Conservation (phyloP, 2,329 filamentous ascomycete species). For the Tricladium varicosporioides region DNA sequence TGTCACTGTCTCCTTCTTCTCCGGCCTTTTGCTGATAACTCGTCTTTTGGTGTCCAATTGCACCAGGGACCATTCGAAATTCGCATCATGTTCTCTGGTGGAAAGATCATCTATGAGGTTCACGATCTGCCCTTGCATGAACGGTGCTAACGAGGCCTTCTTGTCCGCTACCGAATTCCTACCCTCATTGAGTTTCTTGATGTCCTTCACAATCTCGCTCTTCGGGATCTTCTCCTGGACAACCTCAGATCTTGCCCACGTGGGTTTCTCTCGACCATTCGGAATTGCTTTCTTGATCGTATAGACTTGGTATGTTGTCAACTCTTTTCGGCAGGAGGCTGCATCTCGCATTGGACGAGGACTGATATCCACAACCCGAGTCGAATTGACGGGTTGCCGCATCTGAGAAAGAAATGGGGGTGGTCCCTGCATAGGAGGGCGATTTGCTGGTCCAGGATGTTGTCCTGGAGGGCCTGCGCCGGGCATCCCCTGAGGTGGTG, state of each 20-base stretch:
- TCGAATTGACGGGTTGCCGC: slow-evolving; percentile 19
- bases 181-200: slow-evolving; percentile 27
- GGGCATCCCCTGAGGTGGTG: not conserved
- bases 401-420: slow-evolving; percentile 1
- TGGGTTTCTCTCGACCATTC: slow-evolving; percentile 23
- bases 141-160: slow-evolving; percentile 25
- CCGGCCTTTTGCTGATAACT: slow-evolving; percentile 4
- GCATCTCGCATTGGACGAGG: slow-evolving; percentile 22
- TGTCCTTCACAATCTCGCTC: slow-evolving; percentile 27
- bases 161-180: slow-evolving; percentile 27
- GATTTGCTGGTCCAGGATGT: no score
- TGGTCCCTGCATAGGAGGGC: no score
- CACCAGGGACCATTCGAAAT: slow-evolving; percentile 31
- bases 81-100: slow-evolving; percentile 20
- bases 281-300: slow-evolving; percentile 27
- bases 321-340: slow-evolving; percentile 23
- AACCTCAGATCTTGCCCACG: slow-evolving; percentile 29
- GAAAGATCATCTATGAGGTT: slow-evolving; percentile 28
- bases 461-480: not conserved
- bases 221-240: slow-evolving; percentile 27
- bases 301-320: slow-evolving; percentile 27
- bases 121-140: slow-evolving; percentile 30
- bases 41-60: slow-evolving; percentile 26
- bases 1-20: slow-evolving; percentile 21
- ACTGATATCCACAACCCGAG: slow-evolving; percentile 24